Conservation (phyloP, 257 asterid genomes). For the Scutellaria minor region DNA sequence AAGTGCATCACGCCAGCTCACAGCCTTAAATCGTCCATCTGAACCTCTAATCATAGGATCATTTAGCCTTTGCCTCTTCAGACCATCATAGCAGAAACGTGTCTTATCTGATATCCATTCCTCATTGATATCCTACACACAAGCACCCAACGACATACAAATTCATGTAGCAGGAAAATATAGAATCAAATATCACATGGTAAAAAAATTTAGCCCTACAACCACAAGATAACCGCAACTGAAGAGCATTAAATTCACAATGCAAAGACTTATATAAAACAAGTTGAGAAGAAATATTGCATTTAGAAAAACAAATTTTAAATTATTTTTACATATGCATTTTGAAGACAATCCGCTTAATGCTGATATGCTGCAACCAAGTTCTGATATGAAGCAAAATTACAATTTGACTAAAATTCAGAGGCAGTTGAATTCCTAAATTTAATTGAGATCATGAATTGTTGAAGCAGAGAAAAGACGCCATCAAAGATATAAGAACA, state of each 20-base stretch:
- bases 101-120: slow-evolving; percentile 99
- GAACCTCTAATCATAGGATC: slow-evolving; percentile 98
- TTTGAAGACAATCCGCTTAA: slow-evolving; percentile 15
- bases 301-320: too few relatives aligned
- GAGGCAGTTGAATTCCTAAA: slow-evolving; percentile 3
- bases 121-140: slow-evolving; percentile 86
- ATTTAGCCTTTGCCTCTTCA: slow-evolving; percentile 96
- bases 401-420: slow-evolving; percentile 1
- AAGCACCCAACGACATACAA: slow-evolving; percentile 31
- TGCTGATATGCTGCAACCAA: background rate
- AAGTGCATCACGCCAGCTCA: slow-evolving; percentile 97
- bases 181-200: background rate
- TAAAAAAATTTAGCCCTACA: background rate
- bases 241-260: background rate
- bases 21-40: slow-evolving; percentile 94
- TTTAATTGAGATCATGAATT: background rate
- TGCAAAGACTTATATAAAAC: background rate
- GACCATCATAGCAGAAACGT: slow-evolving; percentile 95
- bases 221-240: slow-evolving; percentile 1
- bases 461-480: background rate
- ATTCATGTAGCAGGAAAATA: slow-evolving; percentile 3
- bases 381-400: background rate
- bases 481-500: background rate
- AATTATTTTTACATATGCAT: slow-evolving; percentile 11
- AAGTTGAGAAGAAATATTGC: too few relatives aligned